Evolutionary conservation across 768 basidiomycete genomes (phyloP), one percentile per base, ranked within the genome.

Genomic region (Mycena sanguinolenta): DNA sequence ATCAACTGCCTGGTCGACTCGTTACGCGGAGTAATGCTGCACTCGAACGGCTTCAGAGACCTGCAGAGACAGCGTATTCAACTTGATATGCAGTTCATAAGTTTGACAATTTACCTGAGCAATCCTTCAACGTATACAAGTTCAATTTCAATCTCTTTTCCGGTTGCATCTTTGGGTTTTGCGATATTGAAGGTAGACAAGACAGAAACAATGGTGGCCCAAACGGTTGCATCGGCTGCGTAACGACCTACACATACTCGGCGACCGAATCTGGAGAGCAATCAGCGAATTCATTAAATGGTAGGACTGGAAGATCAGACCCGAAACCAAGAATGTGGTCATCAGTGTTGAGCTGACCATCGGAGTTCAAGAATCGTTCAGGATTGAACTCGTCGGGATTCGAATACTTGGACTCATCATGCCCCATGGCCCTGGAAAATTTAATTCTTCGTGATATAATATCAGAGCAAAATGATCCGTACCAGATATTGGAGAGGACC

Each of bases 111-210:
- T 23, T 13, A 57, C 66, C 50, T 67, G 42, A 67, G 17, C 7
- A 60, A 19, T 10, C 53, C 54, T 19, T 63, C 61, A 38, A 7
- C 36, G 6, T 14, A 38, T n/a, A n/a, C n/a, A n/a, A n/a, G n/a
- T n/a, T n/a, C n/a, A n/a, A n/a, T n/a, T n/a, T n/a, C n/a, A n/a
- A 38, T 42, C 74, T 90, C 89, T 54, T 90, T 88, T 66, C 88
- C 87, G 0, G 88, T 79, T 1, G 80, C 78, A 17, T 83, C 63
- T 63, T 84, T 86, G 2, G 82, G 79, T n/a, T 64, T 64, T 13
- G 63, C 27, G 3, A 64, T 64, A n/a, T 64, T 44, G 63, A 55
- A 64, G 19, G 23, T 19, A 3, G 53, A 42, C 23, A 64, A 34
- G n/a, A 64, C 16, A 19, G 53, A 64, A 27, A 64, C 63, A 13